phyloP scores from a whole-genome alignment of 2,329 filamentous ascomycete species.

The Falciphora oryzae region DNA sequence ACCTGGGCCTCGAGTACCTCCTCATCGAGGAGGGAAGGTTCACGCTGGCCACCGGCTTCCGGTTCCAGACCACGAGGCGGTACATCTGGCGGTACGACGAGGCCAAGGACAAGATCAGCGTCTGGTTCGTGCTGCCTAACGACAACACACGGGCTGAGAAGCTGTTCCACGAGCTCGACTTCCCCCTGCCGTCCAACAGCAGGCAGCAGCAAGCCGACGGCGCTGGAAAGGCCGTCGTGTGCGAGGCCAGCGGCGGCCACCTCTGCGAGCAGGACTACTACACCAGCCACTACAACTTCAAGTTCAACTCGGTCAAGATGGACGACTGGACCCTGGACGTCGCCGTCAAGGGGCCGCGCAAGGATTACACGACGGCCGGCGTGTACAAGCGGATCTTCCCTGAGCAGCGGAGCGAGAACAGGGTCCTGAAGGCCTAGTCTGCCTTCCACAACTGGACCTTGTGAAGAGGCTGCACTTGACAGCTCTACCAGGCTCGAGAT shows the following conservation, averaged over 20 bases:
- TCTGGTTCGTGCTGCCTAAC: slow-evolving; percentile 67
- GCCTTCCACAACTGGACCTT: no score
- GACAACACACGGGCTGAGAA: slow-evolving; percentile 61
- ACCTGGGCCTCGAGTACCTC: slow-evolving; percentile 52
- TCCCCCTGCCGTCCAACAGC: slow-evolving; percentile 33
- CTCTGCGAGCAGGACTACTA: slow-evolving; percentile 69
- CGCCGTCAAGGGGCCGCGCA: slow-evolving; percentile 63
- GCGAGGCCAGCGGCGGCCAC: slow-evolving; percentile 62
- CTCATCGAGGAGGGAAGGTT: slow-evolving; percentile 66
- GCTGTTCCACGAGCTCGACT: slow-evolving; percentile 69
- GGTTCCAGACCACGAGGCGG: slow-evolving; percentile 57
- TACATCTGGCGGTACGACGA: slow-evolving; percentile 71
- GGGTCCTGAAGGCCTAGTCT: neutral
- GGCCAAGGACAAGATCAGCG: slow-evolving; percentile 52
- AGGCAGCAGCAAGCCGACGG: slow-evolving; percentile 15
- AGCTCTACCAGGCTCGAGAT: no score
- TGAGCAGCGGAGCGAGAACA: neutral
- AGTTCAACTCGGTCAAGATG: slow-evolving; percentile 52
- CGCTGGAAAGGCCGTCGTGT: slow-evolving; percentile 29
- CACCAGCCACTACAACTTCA: slow-evolving; percentile 63
- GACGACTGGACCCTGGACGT: slow-evolving; percentile 56
- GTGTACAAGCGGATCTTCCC: slow-evolving; percentile 36
- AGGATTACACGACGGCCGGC: slow-evolving; percentile 61
- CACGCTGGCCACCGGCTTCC: slow-evolving; percentile 41
- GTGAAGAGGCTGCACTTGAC: no score